phyloP scores from a whole-genome alignment of 805 yeast species.

The Pichia pseudocactophila region DNA sequence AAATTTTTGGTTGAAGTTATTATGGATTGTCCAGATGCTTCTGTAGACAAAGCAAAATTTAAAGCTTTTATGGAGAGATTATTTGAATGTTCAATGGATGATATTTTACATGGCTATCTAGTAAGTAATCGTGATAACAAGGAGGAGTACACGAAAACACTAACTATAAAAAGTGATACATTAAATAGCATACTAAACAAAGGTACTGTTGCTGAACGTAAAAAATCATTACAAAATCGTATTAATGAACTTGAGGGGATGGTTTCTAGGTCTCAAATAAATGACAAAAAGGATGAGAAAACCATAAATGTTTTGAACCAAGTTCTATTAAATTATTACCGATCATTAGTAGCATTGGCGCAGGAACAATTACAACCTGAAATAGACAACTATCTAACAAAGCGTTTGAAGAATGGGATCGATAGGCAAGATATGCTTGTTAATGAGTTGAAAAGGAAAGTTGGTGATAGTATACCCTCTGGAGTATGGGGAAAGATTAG shows the following conservation, averaged over 20 bases:
- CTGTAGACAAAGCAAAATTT: conserved; percentile 11
- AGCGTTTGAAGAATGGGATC: conserved; percentile 7
- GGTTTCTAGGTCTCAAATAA: neutral
- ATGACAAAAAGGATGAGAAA: conserved; percentile 1
- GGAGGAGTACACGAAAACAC: conserved; percentile 6
- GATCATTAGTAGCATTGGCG: conserved; percentile 1
- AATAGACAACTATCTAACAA: neutral
- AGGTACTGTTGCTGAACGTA: neutral
- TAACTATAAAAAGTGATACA: conserved; percentile 5
- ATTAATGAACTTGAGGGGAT: conserved; percentile 2
- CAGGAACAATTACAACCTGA: neutral
- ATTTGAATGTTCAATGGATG: conserved; percentile 12
- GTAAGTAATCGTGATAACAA: neutral
- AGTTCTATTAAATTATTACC: conserved; percentile 6
- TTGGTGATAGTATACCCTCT: conserved; percentile 1
- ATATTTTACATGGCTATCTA: conserved; percentile 4
- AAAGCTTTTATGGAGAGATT: conserved; percentile 12
- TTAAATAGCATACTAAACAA: conserved; percentile 2
- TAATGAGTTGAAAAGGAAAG: conserved; percentile 10
- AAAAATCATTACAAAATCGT: neutral
- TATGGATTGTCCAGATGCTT: conserved; percentile 8
- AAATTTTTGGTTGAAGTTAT: conserved; percentile 14
- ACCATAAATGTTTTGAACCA: conserved; percentile 6
- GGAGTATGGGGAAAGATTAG: neutral
- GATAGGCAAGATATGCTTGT: conserved; percentile 15